phyloP scores from a whole-genome alignment of 192 early-diverging fungal species.

The Coemansia sp. region DNA sequence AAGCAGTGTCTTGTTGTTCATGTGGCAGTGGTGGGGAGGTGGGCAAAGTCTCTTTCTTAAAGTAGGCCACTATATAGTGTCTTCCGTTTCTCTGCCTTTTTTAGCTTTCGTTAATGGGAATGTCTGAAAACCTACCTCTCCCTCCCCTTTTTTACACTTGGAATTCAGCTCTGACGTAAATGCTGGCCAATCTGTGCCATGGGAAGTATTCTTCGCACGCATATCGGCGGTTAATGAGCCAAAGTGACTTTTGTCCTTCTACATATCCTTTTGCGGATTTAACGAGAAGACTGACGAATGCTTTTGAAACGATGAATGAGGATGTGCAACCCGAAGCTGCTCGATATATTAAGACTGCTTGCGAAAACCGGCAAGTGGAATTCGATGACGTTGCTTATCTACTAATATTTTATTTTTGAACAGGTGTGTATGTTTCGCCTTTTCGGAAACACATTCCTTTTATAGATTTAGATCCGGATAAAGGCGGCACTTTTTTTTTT shows the following conservation, averaged over 20 bases:
- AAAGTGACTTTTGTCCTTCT: neutral
- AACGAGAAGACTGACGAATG: too few relatives aligned
- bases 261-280: too few relatives aligned
- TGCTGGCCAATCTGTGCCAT: neutral
- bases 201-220: neutral
- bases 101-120: neutral
- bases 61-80: neutral
- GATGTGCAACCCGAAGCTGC: too few relatives aligned
- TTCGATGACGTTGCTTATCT: too few relatives aligned
- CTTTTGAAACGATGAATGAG: too few relatives aligned
- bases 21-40: neutral
- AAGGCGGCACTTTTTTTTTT: too few relatives aligned
- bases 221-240: neutral
- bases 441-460: too few relatives aligned
- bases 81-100: neutral
- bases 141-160: neutral
- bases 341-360: too few relatives aligned
- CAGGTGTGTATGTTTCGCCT: too few relatives aligned
- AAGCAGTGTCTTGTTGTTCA: neutral
- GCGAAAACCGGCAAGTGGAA: too few relatives aligned
- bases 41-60: neutral
- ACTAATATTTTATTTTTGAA: too few relatives aligned
- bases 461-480: too few relatives aligned
- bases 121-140: constrained; percentile 5
- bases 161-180: neutral